phyloP scores from a whole-genome alignment of 2,329 filamentous ascomycete species.

The Trichophyton simii region DNA sequence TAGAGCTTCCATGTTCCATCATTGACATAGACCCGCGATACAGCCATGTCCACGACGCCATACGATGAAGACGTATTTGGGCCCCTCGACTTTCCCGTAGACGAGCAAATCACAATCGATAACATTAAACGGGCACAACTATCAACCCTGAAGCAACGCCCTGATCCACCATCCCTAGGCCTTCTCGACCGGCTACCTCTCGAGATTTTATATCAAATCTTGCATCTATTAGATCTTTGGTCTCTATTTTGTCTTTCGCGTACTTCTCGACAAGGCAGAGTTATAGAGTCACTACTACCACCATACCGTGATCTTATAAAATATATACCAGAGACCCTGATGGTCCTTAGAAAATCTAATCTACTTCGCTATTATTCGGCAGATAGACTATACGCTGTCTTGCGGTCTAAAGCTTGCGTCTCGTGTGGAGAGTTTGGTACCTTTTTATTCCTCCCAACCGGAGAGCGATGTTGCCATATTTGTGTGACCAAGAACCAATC shows the following conservation, averaged over 20 bases:
- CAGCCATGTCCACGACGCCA: background rate
- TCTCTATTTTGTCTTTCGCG: background rate
- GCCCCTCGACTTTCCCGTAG: background rate
- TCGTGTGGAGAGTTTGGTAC: background rate
- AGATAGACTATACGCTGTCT: background rate
- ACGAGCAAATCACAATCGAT: background rate
- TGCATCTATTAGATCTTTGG: background rate
- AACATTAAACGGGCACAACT: background rate
- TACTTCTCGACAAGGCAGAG: background rate
- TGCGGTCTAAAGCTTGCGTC: background rate
- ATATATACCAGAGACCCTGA: background rate
- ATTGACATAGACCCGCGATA: background rate
- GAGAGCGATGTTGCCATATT: background rate
- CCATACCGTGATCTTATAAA: background rate
- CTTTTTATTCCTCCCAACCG: conserved; percentile 4
- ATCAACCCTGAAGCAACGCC: background rate
- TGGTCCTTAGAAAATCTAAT: background rate
- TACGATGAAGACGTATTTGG: background rate
- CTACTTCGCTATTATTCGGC: conserved; percentile 2
- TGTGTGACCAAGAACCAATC: background rate
- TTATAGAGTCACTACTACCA: conserved; percentile 2
- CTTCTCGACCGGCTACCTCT: background rate
- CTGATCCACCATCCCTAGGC: background rate
- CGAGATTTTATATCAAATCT: background rate
- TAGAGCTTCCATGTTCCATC: no score